These are phyloP conservation scores for Curvularia lunata DNA, from an alignment of 2,329 filamentous ascomycete species.

Conservation along the genomic window DNA sequence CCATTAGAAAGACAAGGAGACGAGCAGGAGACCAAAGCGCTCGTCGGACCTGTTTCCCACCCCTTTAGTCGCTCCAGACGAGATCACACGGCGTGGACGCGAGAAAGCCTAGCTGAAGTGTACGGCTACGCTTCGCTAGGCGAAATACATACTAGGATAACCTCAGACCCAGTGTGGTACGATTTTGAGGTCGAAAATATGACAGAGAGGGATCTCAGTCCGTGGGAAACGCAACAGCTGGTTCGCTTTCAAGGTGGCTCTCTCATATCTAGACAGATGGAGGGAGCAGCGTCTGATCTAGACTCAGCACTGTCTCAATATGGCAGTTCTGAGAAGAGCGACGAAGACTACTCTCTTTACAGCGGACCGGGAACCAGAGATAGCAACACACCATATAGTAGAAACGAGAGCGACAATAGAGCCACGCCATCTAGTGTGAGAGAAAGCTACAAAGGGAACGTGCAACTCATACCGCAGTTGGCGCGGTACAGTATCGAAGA, in stretches of 20 bases:
- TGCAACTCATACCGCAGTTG: not conserved
- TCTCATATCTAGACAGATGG: not conserved
- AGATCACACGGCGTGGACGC: not conserved
- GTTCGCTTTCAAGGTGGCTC: not conserved
- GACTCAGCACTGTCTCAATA: not conserved
- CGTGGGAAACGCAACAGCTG: not conserved
- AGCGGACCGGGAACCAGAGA: not conserved
- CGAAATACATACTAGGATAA: not conserved
- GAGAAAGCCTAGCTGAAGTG: not conserved
- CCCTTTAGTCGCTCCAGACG: not conserved
- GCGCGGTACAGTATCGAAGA: not conserved
- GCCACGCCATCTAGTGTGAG: not conserved
- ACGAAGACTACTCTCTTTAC: not conserved
- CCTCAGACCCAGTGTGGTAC: not conserved
- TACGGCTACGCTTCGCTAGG: not conserved
- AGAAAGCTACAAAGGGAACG: not conserved
- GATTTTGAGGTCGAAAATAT: not conserved
- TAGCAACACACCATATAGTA: not conserved
- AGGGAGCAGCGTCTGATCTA: not conserved
- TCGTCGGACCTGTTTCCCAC: not conserved
- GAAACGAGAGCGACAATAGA: not conserved
- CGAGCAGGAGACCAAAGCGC: not conserved
- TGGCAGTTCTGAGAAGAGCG: not conserved
- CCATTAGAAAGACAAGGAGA: not conserved
- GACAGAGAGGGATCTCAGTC: not conserved